A percentile compares a stretch with the other conserved stretches of the same genome.
These are phyloP conservation scores for Vitrella brassicaformis DNA, from an alignment of 73 alveolate species.

Conservation along the genomic window DNA sequence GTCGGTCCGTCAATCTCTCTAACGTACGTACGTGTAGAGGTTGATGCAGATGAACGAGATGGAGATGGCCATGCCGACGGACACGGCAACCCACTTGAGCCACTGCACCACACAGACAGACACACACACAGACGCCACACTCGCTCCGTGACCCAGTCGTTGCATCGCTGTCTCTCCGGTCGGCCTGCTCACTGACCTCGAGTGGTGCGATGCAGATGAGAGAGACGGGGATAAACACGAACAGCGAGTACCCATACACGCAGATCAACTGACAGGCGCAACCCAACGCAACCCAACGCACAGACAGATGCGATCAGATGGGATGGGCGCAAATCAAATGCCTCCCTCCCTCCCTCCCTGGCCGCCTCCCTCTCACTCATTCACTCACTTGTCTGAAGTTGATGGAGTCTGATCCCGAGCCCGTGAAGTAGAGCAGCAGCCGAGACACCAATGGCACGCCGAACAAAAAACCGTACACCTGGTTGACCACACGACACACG, in stretches of 20 bases:
- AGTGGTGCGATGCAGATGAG: background rate
- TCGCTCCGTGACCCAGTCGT: background rate
- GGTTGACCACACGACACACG: background rate
- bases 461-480: background rate
- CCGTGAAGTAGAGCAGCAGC: background rate
- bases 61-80: too few species aligned
- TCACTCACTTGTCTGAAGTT: background rate
- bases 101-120: background rate
- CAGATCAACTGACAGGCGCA: background rate
- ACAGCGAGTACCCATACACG: background rate
- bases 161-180: background rate
- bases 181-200: background rate
- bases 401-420: background rate
- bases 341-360: background rate
- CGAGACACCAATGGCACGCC: background rate
- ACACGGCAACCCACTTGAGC: background rate
- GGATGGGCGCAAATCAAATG: background rate
- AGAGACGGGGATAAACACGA: background rate
- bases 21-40: too few species aligned
- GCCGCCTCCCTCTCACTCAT: background rate
- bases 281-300: background rate
- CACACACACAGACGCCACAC: background rate
- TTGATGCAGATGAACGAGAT: too few species aligned
- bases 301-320: background rate
- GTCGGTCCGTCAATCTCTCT: too few species aligned